Evolutionary conservation across 148 eudicot genomes (phyloP).

Genomic region (Chenopodium berlandieri): DNA sequence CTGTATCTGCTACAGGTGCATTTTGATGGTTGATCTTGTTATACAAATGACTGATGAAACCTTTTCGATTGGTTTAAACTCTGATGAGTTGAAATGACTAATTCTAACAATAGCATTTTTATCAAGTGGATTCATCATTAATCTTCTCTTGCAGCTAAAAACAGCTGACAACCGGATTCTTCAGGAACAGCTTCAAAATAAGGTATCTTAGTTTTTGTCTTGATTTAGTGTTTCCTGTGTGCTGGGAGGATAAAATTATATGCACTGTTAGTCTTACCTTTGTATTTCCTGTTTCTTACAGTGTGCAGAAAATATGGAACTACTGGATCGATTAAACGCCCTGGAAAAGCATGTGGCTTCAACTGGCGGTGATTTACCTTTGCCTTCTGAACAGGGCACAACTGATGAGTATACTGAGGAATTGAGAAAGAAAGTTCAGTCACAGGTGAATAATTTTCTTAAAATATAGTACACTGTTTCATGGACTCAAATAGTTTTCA

Average conservation of each 20-base stretch:
- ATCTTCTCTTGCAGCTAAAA: conserved; percentile 57
- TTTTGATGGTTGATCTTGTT: background rate
- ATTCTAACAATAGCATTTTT: background rate
- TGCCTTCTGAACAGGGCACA: conserved; percentile 33
- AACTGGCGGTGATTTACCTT: conserved; percentile 28
- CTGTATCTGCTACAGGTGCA: background rate
- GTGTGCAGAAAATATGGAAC: conserved; percentile 74
- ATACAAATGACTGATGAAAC: background rate
- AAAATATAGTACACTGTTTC: background rate
- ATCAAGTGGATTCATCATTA: background rate
- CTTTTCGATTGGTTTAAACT: background rate
- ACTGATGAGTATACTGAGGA: conserved; percentile 63
- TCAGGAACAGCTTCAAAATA: conserved; percentile 86
- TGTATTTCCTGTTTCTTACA: conserved; percentile 32
- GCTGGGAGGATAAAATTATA: background rate
- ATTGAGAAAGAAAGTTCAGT: conserved; percentile 68
- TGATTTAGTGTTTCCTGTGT: background rate
- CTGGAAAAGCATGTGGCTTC: conserved; percentile 72
- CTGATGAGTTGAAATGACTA: background rate
- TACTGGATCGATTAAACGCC: conserved; percentile 53
- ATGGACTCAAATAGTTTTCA: background rate
- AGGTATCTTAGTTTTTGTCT: conserved; percentile 45
- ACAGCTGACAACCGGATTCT: conserved; percentile 91
- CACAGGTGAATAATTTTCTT: conserved; percentile 47
- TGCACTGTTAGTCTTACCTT: background rate